Conservation (phyloP, 2,329 filamentous ascomycete species). For the Pestalotiopsis fici region DNA sequence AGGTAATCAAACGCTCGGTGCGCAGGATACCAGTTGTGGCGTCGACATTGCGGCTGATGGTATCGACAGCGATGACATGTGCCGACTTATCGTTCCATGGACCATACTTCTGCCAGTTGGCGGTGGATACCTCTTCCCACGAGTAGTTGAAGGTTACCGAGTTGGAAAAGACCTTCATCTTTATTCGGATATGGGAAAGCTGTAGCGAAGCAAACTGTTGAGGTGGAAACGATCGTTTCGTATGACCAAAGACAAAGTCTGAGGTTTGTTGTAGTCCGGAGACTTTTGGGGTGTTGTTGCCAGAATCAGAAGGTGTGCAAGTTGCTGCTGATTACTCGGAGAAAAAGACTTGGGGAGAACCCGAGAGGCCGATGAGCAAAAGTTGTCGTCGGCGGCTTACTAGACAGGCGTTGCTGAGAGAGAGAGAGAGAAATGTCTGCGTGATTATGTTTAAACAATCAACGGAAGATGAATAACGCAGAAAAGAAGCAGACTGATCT, state of each 20-base stretch:
- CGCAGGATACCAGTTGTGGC: conserved; percentile 59
- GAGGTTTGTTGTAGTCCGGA: background rate
- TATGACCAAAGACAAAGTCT: background rate
- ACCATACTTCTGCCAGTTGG: conserved; percentile 98
- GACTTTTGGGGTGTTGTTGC: background rate
- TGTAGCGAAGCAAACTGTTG: too few species aligned
- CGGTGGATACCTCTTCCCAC: conserved; percentile 96
- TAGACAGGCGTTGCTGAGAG: background rate
- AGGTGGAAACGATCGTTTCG: background rate
- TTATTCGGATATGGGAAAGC: conserved; percentile 8
- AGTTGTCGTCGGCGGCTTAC: background rate
- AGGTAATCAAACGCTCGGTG: conserved; percentile 64
- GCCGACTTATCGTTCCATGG: conserved; percentile 99
- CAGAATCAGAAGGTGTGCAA: background rate
- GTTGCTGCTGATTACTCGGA: background rate
- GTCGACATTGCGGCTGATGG: conserved; percentile 69
- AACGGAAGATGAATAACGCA: background rate
- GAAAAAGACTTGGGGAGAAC: background rate
- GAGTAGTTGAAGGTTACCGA: conserved; percentile 93
- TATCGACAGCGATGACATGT: conserved; percentile 95
- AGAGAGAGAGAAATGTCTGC: background rate
- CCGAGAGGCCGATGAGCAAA: background rate
- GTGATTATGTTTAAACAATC: background rate
- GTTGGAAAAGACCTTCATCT: conserved; percentile 96
- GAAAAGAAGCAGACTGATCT: background rate